Conservation (phyloP, 805 yeast species). For the Hanseniaspora nectarophila region DNA sequence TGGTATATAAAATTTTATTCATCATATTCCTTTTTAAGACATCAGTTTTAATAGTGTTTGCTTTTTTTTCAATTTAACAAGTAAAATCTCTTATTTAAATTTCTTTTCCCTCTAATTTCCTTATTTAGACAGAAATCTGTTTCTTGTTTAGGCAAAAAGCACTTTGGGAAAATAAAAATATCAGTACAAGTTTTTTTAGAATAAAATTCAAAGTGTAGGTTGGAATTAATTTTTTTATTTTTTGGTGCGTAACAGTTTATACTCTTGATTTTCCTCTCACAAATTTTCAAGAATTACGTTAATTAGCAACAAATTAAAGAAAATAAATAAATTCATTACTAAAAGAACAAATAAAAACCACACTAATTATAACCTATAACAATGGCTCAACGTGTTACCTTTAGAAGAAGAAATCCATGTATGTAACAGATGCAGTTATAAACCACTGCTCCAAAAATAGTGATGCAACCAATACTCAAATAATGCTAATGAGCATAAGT, state of each 20-base stretch:
- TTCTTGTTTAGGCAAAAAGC: too few species aligned
- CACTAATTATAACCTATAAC: conserved; percentile 24
- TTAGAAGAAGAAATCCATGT: conserved; percentile 99
- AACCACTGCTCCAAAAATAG: neutral
- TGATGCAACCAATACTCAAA: neutral
- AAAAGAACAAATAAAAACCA: conserved; percentile 3
- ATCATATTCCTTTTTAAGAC: too few species aligned
- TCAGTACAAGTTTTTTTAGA: too few species aligned
- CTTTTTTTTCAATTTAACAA: too few species aligned
- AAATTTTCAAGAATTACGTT: neutral
- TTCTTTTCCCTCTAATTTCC: too few species aligned
- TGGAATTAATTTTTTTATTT: too few species aligned
- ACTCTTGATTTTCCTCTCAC: neutral
- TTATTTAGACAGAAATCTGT: too few species aligned
- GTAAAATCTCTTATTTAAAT: too few species aligned
- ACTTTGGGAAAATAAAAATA: too few species aligned
- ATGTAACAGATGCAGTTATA: conserved; percentile 34
- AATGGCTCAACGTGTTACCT: conserved; percentile 99
- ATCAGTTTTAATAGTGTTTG: too few species aligned
- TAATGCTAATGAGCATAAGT: neutral
- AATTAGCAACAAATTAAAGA: neutral
- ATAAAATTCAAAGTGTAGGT: too few species aligned
- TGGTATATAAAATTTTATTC: too few species aligned
- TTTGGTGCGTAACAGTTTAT: neutral
- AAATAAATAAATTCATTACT: neutral